Conservation (phyloP, 306 rosid species). For the Ceratonia siliqua region DNA sequence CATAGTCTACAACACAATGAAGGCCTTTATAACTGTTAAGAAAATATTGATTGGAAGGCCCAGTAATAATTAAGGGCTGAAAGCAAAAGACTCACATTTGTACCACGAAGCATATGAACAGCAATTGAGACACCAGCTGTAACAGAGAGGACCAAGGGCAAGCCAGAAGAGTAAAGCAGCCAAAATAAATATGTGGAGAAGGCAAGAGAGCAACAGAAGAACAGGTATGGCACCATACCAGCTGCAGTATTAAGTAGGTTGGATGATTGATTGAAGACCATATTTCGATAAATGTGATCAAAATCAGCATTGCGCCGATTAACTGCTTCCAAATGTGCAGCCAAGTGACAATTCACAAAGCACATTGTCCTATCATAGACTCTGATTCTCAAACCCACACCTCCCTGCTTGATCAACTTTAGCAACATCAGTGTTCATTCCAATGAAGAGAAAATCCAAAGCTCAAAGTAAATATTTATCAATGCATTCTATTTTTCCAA, state of each 20-base stretch:
- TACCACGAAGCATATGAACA: constrained; percentile 59
- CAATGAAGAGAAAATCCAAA: constrained; percentile 7
- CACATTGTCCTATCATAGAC: constrained; percentile 95
- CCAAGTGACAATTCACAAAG: constrained; percentile 99
- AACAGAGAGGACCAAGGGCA: constrained; percentile 81
- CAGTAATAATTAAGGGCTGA: constrained; percentile 10
- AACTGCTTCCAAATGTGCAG: constrained; percentile 97
- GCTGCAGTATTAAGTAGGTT: constrained; percentile 76
- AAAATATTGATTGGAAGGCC: constrained; percentile 29
- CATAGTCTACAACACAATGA: constrained; percentile 52
- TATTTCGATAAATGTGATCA: constrained; percentile 91
- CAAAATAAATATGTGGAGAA: constrained; percentile 91
- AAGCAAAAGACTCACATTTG: constrained; percentile 66
- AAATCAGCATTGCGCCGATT: constrained; percentile 97
- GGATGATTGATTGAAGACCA: constrained; percentile 90
- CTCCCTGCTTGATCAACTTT: constrained; percentile 72
- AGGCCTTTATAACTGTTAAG: constrained; percentile 25
- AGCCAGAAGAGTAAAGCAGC: constrained; percentile 97
- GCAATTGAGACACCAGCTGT: constrained; percentile 94
- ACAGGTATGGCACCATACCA: constrained; percentile 91
- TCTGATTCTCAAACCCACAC: constrained; percentile 98
- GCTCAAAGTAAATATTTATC: constrained; percentile 15
- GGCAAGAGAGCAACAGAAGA: constrained; percentile 86
- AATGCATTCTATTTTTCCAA: background rate
- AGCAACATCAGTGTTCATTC: constrained; percentile 39